phyloP scores from a whole-genome alignment of 2,329 filamentous ascomycete species.

The Aspergillus pseudoviridinutans region DNA sequence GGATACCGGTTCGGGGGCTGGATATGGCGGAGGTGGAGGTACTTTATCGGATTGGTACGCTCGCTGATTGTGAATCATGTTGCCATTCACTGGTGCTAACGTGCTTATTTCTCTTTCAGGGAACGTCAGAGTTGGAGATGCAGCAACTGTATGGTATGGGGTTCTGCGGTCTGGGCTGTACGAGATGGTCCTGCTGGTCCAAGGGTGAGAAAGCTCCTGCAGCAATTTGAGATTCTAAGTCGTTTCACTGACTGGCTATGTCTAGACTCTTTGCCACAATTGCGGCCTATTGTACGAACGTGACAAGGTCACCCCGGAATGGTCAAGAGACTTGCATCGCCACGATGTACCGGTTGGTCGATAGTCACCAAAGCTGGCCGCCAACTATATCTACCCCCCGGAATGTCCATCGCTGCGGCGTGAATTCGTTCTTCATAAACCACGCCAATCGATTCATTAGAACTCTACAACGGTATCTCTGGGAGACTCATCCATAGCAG shows the following conservation, averaged over 20 bases:
- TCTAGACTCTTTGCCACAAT: constrained; percentile 82
- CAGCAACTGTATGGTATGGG: constrained; percentile 81
- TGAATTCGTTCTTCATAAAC: not conserved
- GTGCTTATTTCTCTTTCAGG: constrained; percentile 30
- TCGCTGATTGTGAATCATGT: not conserved
- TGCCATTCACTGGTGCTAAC: not conserved
- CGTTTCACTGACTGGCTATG: constrained; percentile 13
- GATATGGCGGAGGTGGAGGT: constrained; percentile 64
- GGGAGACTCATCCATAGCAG: not conserved
- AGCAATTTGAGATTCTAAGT: not conserved
- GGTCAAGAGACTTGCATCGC: constrained; percentile 66
- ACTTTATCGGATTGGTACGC: constrained; percentile 61
- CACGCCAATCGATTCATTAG: not conserved
- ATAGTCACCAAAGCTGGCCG: constrained; percentile 7
- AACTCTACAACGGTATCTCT: not conserved
- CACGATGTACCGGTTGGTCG: constrained; percentile 39
- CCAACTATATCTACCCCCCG: not conserved
- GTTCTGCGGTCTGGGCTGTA: constrained; percentile 89
- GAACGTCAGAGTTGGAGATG: constrained; percentile 86
- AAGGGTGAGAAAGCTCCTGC: constrained; percentile 57
- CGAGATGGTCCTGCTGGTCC: constrained; percentile 82
- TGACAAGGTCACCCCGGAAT: constrained; percentile 75
- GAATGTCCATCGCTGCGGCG: not conserved
- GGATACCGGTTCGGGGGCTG: constrained; percentile 58
- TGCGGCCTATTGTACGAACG: constrained; percentile 87